phyloP scores from a whole-genome alignment of 495 filamentous ascomycete species.

The Trichoderma asperelloides region DNA sequence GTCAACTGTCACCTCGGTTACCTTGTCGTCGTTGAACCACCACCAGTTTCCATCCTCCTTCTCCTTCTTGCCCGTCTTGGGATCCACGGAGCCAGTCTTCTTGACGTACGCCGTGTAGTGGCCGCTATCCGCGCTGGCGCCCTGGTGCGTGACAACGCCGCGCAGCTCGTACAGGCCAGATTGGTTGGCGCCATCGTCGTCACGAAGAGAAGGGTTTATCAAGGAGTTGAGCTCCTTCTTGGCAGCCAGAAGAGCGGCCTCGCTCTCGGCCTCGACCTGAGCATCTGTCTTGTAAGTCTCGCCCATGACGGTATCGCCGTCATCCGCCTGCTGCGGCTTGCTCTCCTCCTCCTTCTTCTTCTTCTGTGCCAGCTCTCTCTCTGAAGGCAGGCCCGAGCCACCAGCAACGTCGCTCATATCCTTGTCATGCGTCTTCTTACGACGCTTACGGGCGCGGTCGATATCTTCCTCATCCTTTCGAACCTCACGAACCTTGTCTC shows the following conservation, averaged over 20 bases:
- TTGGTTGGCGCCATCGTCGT: constrained; percentile 77
- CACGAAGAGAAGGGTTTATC: constrained; percentile 58
- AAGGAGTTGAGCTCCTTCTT: constrained; percentile 78
- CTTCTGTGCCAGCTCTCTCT: constrained; percentile 27
- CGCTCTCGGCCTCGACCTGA: constrained; percentile 76
- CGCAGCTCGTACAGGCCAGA: constrained; percentile 91
- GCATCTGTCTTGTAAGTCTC: constrained; percentile 80
- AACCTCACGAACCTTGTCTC: constrained; percentile 92
- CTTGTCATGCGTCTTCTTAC: constrained; percentile 62
- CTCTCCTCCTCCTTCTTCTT: constrained; percentile 32
- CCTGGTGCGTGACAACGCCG: constrained; percentile 95
- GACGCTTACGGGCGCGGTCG: constrained; percentile 76
- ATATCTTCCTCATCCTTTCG: constrained; percentile 90
- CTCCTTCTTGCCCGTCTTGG: constrained; percentile 58
- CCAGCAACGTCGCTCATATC: constrained; percentile 40
- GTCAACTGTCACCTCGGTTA: constrained; percentile 81
- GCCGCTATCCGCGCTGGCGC: constrained; percentile 90
- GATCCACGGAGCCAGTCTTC: constrained; percentile 62
- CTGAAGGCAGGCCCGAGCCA: constrained; percentile 12
- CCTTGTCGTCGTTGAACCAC: constrained; percentile 99
- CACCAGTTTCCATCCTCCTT: constrained; percentile 93
- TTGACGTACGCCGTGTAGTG: constrained; percentile 98
- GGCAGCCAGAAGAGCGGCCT: constrained; percentile 57
- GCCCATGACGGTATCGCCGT: constrained; percentile 59
- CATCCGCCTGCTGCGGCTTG: constrained; percentile 15